Evolutionary conservation across 2,329 filamentous ascomycete genomes (phyloP).

Genomic region (Talaromyces pinophilus): DNA sequence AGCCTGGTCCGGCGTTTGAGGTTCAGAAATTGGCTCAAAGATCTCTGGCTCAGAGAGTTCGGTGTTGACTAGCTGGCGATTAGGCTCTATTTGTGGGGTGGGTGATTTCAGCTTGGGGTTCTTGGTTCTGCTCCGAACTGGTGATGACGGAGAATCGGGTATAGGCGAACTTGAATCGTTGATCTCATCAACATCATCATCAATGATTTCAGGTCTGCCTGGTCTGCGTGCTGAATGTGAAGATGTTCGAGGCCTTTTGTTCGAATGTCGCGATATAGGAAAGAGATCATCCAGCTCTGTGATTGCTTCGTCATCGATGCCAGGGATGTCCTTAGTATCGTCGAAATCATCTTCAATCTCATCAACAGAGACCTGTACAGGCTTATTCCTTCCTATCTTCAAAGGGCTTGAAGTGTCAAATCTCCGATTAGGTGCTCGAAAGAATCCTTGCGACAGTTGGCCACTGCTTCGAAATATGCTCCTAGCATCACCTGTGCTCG

Average conservation of each 20-base stretch:
- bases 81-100: conserved; percentile 17
- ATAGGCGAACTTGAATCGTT: conserved; percentile 7
- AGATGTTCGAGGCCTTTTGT: conserved; percentile 38
- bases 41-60: conserved; percentile 23
- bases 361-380: conserved; percentile 5
- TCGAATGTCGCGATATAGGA: conserved; percentile 28
- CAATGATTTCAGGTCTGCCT: background rate
- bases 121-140: conserved; percentile 1
- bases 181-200: conserved; percentile 1
- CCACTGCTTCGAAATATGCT: background rate
- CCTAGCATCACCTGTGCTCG: background rate
- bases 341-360: conserved; percentile 16
- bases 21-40: conserved; percentile 20
- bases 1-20: conserved; percentile 26
- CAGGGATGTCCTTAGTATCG: conserved; percentile 13
- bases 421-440: background rate
- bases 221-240: background rate
- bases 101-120: conserved; percentile 13
- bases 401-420: background rate
- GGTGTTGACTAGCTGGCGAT: conserved; percentile 8
- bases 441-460: background rate
- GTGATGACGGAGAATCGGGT: background rate
- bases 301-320: conserved; percentile 24
- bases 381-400: background rate
- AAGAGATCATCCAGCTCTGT: conserved; percentile 37